These are phyloP conservation scores for Emiliania huxleyi DNA, from an alignment of 78 protist genomes.

Conservation along the genomic window DNA sequence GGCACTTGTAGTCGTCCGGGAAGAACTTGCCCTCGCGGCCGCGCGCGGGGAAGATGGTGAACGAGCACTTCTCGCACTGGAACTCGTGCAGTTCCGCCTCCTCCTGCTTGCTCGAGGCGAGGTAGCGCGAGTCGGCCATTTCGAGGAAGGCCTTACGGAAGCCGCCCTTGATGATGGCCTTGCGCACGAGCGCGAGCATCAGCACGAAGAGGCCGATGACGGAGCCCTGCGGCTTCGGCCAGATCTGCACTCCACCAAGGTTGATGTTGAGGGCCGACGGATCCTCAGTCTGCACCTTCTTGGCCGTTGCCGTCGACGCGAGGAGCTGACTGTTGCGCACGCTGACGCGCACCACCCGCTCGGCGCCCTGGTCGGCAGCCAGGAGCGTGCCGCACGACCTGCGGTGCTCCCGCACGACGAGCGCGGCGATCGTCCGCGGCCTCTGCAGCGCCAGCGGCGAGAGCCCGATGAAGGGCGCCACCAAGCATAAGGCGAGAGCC, in stretches of 20 bases:
- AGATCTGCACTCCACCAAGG: neutral
- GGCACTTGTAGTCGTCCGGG: conserved; percentile 1
- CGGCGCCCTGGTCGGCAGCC: too few species aligned
- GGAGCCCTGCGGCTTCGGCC: neutral
- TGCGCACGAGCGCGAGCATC: neutral
- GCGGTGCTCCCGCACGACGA: too few species aligned
- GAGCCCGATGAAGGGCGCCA: too few species aligned
- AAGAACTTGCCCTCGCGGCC: conserved; percentile 25
- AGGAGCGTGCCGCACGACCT: too few species aligned
- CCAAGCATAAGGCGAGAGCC: too few species aligned
- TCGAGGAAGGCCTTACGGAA: neutral
- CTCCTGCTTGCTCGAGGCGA: neutral
- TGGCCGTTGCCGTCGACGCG: neutral
- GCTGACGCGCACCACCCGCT: neutral
- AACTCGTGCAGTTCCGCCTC: conserved; percentile 15
- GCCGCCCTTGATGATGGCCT: neutral
- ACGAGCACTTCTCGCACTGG: neutral
- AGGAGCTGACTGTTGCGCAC: neutral
- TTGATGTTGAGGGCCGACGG: neutral
- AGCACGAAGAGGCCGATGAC: neutral
- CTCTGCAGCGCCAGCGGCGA: too few species aligned
- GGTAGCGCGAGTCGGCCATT: neutral
- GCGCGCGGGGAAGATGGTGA: conserved; percentile 14
- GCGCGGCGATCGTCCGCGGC: too few species aligned
- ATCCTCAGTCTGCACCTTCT: neutral